Evolutionary conservation across 208 protist genomes (phyloP), one percentile per base, ranked within the genome.

Genomic region (Acanthamoeba sp.): DNA sequence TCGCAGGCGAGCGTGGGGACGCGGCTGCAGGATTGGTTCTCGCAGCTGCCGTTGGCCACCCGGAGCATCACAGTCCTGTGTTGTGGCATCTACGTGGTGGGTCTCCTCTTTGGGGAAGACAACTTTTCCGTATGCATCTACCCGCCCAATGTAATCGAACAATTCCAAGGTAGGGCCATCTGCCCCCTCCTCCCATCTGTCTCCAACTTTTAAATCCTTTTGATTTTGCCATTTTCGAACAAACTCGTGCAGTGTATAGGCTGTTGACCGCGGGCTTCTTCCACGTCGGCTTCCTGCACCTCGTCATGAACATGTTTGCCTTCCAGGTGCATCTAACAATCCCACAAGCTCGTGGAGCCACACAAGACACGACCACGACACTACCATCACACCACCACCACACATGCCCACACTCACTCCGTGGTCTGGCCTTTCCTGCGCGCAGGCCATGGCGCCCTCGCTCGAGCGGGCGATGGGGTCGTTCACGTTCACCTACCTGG

Each of bases 271-370:
- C 36, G 10, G 55, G 40, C 36, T 97, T 78, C 55, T 42, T 96
- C n/a, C 96, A 97, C 45, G 34, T 57, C 22, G 50, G 91, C 36
- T 36, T 96, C 59, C 34, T 97, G 38, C 96, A 97, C 91, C 24
- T 97, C 20, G 34, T 97, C 48, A 93, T 97, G 36, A 97, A 97
- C 87, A 96, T 97, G 95, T 14, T 97, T 14, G 50, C 93, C 27
- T 97, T 97, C 66, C 36, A 93, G 62, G 50, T 48, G 9, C 62
- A 29, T 29, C 7, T 16, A 9, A 9, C 71, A 40, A 36, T 5
- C 12, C 1, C 66, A 76, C 45, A 48, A 3, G 45, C 45, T 10
- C 3, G 6, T 14, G 6, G 10, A 3, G 45, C 45, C 45, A 55
- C 48, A 55, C 48, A 29, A 6, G 2, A 62, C 55, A 62, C 55